These are phyloP conservation scores for Phyllosticta paracitricarpa DNA, from an alignment of 2,329 filamentous ascomycete genomes.

Conservation along the genomic window DNA sequence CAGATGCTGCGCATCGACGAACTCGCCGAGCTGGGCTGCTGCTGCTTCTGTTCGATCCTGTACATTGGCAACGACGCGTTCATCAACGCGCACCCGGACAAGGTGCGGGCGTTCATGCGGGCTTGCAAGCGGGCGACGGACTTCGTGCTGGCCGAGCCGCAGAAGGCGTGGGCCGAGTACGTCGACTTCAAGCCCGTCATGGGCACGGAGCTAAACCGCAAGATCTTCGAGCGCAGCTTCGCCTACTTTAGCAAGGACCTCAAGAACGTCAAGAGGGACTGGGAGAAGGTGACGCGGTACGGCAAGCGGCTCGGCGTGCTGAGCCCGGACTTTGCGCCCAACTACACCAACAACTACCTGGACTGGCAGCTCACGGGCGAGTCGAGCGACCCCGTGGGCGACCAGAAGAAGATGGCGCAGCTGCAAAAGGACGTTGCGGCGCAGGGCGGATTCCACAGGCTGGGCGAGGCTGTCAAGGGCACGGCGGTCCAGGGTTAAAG, in stretches of 20 bases:
- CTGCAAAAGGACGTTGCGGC: slow-evolving; percentile 58
- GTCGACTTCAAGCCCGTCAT: slow-evolving; percentile 63
- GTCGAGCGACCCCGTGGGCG: slow-evolving; percentile 56
- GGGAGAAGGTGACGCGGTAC: slow-evolving; percentile 68
- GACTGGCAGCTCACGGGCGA: slow-evolving; percentile 56
- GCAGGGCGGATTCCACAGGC: slow-evolving; percentile 53
- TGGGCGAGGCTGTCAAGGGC: slow-evolving; percentile 17
- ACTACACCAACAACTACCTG: slow-evolving; percentile 66
- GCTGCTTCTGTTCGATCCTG: slow-evolving; percentile 74
- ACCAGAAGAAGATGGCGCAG: slow-evolving; percentile 64
- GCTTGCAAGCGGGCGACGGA: slow-evolving; percentile 68
- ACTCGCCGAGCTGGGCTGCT: slow-evolving; percentile 69
- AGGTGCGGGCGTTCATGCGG: slow-evolving; percentile 57
- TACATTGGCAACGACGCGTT: slow-evolving; percentile 72
- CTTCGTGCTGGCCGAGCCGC: slow-evolving; percentile 55
- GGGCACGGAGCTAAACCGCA: slow-evolving; percentile 57
- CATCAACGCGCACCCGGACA: slow-evolving; percentile 54
- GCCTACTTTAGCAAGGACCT: slow-evolving; percentile 67
- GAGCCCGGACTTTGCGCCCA: slow-evolving; percentile 52
- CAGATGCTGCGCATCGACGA: slow-evolving; percentile 76
- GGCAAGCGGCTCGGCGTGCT: slow-evolving; percentile 64
- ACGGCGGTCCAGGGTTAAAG: background rate
- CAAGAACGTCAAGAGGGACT: slow-evolving; percentile 62
- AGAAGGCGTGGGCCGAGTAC: slow-evolving; percentile 57
- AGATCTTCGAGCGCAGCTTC: slow-evolving; percentile 71